Evolutionary conservation across 129 eudicot species (phyloP).

Genomic region (Lonicera japonica): DNA sequence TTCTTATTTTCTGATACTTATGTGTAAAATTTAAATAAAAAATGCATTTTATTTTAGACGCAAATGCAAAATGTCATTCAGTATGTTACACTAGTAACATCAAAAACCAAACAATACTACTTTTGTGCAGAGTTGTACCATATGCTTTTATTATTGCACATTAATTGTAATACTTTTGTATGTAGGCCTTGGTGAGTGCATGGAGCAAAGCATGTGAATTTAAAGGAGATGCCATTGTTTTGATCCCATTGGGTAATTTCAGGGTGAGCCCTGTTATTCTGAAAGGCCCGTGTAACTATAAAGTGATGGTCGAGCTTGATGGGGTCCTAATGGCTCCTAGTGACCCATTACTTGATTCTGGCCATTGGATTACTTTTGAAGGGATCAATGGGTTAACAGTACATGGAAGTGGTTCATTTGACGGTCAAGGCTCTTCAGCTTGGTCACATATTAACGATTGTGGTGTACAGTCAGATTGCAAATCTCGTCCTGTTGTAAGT

Average conservation of each 20-base stretch:
- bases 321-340: not conserved
- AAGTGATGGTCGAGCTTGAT: not conserved
- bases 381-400: not conserved
- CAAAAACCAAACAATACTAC: too few species aligned
- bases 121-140: too few species aligned
- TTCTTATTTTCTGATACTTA: too few species aligned
- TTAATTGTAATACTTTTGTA: not conserved
- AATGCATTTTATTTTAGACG: too few species aligned
- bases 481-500: not conserved
- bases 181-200: not conserved
- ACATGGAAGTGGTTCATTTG: not conserved
- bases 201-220: not conserved
- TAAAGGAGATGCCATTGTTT: not conserved
- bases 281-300: not conserved
- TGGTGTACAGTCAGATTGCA: too few species aligned
- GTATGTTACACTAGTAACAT: too few species aligned
- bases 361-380: not conserved
- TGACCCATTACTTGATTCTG: not conserved
- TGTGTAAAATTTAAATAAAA: too few species aligned
- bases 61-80: too few species aligned
- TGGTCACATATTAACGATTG: not conserved
- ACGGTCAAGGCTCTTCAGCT: constrained; percentile 15
- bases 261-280: not conserved
- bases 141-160: too few species aligned
- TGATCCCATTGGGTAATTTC: not conserved